Percentiles rank a stretch among this genome's conserved stretches.
These are phyloP conservation scores for Sporothrix sp. DNA, from an alignment of 2,329 filamentous ascomycete species.

Conservation along the genomic window DNA sequence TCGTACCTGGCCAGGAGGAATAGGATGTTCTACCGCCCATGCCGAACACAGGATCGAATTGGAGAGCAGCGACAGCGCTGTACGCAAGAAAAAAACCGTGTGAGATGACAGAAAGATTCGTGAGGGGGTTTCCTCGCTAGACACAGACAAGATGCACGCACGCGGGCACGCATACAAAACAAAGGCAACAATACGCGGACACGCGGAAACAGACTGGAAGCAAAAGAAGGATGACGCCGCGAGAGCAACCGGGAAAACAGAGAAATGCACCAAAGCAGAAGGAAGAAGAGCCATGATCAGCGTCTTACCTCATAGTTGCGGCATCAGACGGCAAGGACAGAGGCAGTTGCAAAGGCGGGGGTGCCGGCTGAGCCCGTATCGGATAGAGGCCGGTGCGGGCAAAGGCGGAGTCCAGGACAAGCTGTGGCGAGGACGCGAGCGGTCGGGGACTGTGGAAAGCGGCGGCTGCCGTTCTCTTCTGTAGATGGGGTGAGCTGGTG, in stretches of 20 bases:
- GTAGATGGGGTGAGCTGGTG: slow-evolving; percentile 26
- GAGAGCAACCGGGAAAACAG: not conserved
- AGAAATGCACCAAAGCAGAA: not conserved
- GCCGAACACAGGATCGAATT: slow-evolving; percentile 18
- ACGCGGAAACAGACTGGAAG: not conserved
- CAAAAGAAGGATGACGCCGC: not conserved
- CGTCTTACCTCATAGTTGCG: slow-evolving; percentile 16
- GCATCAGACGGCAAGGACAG: slow-evolving; percentile 6
- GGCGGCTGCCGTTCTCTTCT: slow-evolving; percentile 12
- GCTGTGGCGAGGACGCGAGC: too few species aligned
- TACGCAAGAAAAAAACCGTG: slow-evolving; percentile 2
- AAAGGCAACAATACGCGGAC: not conserved
- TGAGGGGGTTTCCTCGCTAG: not conserved
- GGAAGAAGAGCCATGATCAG: too few species aligned
- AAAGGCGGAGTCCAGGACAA: not conserved
- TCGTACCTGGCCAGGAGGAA: slow-evolving; percentile 18
- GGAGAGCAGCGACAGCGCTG: slow-evolving; percentile 17
- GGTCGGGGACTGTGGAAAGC: not conserved
- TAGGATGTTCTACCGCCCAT: slow-evolving; percentile 17
- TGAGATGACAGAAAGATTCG: slow-evolving; percentile 1
- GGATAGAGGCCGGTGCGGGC: not conserved
- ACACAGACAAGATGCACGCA: not conserved
- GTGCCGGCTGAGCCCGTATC: not conserved
- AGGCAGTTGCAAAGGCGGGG: not conserved
- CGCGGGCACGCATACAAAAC: not conserved